Conservation (phyloP, 2,329 filamentous ascomycete species). For the Lachnellula cervina region DNA sequence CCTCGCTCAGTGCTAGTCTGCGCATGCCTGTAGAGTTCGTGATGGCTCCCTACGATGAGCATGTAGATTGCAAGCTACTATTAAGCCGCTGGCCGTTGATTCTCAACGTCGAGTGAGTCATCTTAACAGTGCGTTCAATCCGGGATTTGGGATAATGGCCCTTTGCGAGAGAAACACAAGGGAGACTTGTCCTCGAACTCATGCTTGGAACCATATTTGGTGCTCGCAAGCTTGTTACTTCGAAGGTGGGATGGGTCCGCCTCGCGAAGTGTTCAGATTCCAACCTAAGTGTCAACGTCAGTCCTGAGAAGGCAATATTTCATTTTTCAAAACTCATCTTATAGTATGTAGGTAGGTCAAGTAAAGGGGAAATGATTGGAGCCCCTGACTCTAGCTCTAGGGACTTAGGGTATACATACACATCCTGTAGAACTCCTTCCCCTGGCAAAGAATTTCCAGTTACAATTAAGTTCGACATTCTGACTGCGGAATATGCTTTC, state of each 20-base stretch:
- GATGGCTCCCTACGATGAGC: constrained; percentile 23
- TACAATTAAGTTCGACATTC: too few species aligned
- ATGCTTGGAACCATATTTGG: background rate
- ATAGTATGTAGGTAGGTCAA: too few species aligned
- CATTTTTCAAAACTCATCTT: too few species aligned
- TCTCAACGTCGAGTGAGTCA: constrained; percentile 12
- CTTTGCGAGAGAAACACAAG: background rate
- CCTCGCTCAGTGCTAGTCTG: constrained; percentile 63
- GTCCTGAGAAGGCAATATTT: too few species aligned
- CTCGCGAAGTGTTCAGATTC: background rate
- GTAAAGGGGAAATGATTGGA: too few species aligned
- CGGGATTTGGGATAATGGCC: background rate
- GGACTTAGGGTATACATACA: too few species aligned
- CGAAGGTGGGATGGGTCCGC: background rate
- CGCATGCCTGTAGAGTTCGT: constrained; percentile 56
- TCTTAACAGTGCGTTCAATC: background rate
- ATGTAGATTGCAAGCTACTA: constrained; percentile 21
- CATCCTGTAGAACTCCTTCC: too few species aligned
- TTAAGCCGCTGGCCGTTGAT: constrained; percentile 25
- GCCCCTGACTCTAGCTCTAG: too few species aligned
- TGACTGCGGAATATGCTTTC: too few species aligned
- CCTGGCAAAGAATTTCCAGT: too few species aligned
- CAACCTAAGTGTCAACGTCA: too few species aligned
- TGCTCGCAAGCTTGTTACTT: background rate
- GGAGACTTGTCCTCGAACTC: background rate